Conservation (phyloP, 2,329 filamentous ascomycete species). For the Ustulina deusta region DNA sequence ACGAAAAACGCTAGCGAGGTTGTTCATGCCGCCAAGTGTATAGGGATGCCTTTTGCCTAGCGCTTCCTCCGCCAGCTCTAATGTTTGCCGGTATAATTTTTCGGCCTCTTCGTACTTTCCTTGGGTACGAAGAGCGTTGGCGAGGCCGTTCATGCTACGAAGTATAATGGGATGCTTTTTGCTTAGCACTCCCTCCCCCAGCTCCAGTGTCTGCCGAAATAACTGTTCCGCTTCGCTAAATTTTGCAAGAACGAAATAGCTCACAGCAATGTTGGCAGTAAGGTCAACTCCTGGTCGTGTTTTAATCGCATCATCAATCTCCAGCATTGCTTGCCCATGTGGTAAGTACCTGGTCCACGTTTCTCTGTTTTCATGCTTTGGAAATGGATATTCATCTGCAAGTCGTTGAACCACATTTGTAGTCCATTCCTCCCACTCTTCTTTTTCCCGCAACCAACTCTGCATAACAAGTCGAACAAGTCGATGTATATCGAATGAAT, state of each 20-base stretch:
- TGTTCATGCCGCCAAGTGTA: too few relatives aligned
- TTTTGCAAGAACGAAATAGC: constrained; percentile 6
- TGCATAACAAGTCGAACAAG: constrained; percentile 2
- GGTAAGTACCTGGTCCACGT: constrained; percentile 10
- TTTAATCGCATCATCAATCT: not conserved
- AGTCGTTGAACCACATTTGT: not conserved
- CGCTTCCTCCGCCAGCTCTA: not conserved
- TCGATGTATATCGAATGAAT: constrained; percentile 8
- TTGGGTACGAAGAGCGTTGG: too few relatives aligned
- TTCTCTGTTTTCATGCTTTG: not conserved
- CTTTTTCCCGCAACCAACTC: constrained; percentile 10
- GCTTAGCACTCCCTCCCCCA: too few relatives aligned
- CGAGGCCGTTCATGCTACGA: too few relatives aligned
- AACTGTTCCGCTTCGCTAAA: not conserved
- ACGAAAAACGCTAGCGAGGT: too few relatives aligned
- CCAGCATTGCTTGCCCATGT: constrained; percentile 8
- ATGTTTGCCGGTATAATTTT: too few relatives aligned
- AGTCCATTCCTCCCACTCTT: constrained; percentile 1
- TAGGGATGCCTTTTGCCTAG: not conserved
- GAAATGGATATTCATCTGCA: not conserved
- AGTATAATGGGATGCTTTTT: too few relatives aligned
- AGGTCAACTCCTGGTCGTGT: not conserved
- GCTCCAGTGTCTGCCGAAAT: not conserved
- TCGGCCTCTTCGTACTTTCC: too few relatives aligned
- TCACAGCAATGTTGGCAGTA: not conserved